phyloP scores from a whole-genome alignment of 331 rosid species.

The Quercus phellos region DNA sequence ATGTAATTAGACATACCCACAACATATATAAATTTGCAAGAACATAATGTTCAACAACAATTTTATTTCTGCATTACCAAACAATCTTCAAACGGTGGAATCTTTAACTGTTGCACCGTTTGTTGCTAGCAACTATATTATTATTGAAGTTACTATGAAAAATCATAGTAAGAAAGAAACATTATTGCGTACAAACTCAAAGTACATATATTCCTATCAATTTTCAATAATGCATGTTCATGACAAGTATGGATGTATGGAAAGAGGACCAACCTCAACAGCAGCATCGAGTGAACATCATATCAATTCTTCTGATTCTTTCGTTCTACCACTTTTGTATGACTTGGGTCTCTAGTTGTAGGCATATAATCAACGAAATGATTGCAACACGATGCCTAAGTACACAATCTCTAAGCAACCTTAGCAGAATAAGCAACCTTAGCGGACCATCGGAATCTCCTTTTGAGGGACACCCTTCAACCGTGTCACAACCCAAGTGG shows the following conservation, averaged over 20 bases:
- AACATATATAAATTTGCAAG: too few species aligned
- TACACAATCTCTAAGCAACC: too few species aligned
- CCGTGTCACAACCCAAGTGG: constrained; percentile 11
- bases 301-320: not conserved
- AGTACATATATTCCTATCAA: not conserved
- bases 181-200: not conserved
- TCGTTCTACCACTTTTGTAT: not conserved
- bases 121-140: not conserved
- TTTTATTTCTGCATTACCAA: too few species aligned
- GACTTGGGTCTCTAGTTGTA: not conserved
- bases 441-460: constrained; percentile 36
- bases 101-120: not conserved
- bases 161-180: not conserved
- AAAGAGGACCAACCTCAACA: not conserved
- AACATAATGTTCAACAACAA: too few species aligned
- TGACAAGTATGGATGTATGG: not conserved
- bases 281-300: not conserved
- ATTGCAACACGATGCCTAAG: not conserved
- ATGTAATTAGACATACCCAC: too few species aligned
- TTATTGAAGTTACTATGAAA: not conserved
- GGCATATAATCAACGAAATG: not conserved
- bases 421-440: not conserved
- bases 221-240: not conserved
- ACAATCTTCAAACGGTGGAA: too few species aligned
- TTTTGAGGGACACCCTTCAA: constrained; percentile 21